Conservation (phyloP, 148 eudicot species). For the Bassia scoparia region DNA sequence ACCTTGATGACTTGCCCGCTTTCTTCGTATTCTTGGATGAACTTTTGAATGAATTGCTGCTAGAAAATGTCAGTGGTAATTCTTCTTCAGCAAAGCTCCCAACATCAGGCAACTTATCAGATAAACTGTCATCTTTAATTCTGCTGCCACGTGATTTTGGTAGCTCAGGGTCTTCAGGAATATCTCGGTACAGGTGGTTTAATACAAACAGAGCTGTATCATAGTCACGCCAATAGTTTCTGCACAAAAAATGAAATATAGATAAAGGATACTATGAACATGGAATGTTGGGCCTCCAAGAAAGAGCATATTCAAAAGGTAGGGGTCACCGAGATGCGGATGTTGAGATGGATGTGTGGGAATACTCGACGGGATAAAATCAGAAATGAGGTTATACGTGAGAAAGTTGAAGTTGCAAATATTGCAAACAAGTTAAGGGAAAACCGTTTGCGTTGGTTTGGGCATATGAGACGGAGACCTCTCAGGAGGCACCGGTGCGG, state of each 20-base stretch:
- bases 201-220: conserved; percentile 91
- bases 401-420: too few relatives aligned
- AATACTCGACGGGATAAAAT: too few relatives aligned
- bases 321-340: not conserved
- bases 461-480: too few relatives aligned
- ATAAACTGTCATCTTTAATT: not conserved
- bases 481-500: too few relatives aligned
- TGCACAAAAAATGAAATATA: conserved; percentile 23
- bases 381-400: too few relatives aligned
- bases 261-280: not conserved
- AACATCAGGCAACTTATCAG: conserved; percentile 11
- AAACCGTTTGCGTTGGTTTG: too few relatives aligned
- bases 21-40: conserved; percentile 43
- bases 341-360: too few relatives aligned
- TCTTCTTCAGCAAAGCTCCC: conserved; percentile 23
- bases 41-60: conserved; percentile 27
- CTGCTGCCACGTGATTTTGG: not conserved
- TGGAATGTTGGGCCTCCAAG: too few relatives aligned
- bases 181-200: conserved; percentile 73
- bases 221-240: conserved; percentile 90
- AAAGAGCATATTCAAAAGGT: too few relatives aligned
- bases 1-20: conserved; percentile 3
- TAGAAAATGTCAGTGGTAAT: conserved; percentile 66
- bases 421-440: too few relatives aligned
- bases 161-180: conserved; percentile 47